Evolutionary conservation across 257 asterid species (phyloP).

Genomic region (Coffea eugenioides): DNA sequence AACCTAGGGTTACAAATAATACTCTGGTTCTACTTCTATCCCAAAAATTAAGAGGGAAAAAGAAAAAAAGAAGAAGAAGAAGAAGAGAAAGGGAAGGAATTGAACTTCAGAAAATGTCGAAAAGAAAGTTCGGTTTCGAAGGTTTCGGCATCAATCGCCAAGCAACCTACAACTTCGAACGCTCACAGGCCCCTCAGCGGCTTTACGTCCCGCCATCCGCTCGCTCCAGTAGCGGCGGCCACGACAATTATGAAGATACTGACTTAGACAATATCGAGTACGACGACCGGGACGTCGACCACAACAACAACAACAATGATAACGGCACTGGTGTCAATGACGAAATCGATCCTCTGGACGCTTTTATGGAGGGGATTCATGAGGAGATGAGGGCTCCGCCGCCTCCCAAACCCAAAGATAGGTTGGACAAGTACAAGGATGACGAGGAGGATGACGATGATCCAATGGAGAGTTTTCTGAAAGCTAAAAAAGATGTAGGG

Average conservation of each 20-base stretch:
- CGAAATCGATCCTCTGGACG: conserved; percentile 93
- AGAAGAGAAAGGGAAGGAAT: neutral
- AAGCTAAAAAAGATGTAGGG: conserved; percentile 88
- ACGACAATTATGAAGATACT: conserved; percentile 63
- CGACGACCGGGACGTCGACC: conserved; percentile 45
- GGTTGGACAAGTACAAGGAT: conserved; percentile 79
- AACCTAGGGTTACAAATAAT: conserved; percentile 22
- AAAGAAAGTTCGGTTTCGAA: conserved; percentile 90
- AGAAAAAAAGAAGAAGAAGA: too few relatives aligned
- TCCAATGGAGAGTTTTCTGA: conserved; percentile 82
- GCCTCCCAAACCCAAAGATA: conserved; percentile 72
- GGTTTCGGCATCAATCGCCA: conserved; percentile 92
- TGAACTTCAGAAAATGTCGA: conserved; percentile 44
- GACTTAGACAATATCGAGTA: conserved; percentile 83
- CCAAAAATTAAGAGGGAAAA: too few relatives aligned
- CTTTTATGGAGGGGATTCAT: conserved; percentile 93
- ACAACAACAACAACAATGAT: conserved; percentile 12
- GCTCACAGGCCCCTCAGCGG: conserved; percentile 66
- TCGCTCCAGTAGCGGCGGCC: conserved; percentile 42
- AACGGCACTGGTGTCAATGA: conserved; percentile 41
- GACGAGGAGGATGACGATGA: conserved; percentile 66
- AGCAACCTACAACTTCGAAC: conserved; percentile 79
- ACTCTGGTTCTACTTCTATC: neutral
- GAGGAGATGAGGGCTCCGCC: conserved; percentile 90
- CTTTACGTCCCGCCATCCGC: conserved; percentile 79